Percentiles rank a stretch among this genome's conserved stretches.
Evolutionary conservation across 2,329 filamentous ascomycete genomes (phyloP).

Genomic region (Podosphaera leucotricha): DNA sequence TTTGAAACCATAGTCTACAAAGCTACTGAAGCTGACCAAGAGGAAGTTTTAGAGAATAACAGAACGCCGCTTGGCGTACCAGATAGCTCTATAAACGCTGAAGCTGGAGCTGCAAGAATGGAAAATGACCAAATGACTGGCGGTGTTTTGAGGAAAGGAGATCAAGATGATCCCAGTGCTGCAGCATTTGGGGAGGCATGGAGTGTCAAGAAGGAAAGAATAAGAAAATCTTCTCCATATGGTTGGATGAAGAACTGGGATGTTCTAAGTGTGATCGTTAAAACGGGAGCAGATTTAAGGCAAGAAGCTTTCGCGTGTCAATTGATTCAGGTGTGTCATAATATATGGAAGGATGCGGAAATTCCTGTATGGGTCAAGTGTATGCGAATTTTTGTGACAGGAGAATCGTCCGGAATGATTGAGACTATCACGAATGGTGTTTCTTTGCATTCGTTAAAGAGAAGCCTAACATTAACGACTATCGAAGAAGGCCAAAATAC

Average conservation of each 20-base stretch:
- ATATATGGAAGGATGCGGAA: conserved; percentile 54
- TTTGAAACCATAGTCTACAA: conserved; percentile 69
- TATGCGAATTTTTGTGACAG: conserved; percentile 70
- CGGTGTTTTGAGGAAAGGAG: conserved; percentile 56
- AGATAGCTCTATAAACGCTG: conserved; percentile 26
- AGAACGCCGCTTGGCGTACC: conserved; percentile 9
- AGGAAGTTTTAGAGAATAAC: conserved; percentile 21
- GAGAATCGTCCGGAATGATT: conserved; percentile 62
- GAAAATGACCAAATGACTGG: conserved; percentile 77
- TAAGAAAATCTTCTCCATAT: conserved; percentile 62
- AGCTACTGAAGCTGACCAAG: conserved; percentile 28
- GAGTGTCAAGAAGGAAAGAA: conserved; percentile 64
- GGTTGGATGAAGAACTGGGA: conserved; percentile 86
- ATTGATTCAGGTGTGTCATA: conserved; percentile 57
- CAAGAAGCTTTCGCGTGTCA: conserved; percentile 78
- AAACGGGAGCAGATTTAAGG: conserved; percentile 60
- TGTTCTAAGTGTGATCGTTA: conserved; percentile 66
- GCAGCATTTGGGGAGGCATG: conserved; percentile 74
- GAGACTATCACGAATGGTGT: conserved; percentile 79
- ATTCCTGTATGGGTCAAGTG: conserved; percentile 71
- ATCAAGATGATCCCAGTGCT: conserved; percentile 65
- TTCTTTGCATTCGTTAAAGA: conserved; percentile 66
- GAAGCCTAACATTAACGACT: conserved; percentile 52
- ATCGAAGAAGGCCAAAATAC: conserved; percentile 53
- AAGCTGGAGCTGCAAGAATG: conserved; percentile 60